Conservation (phyloP, 1,139 yeast species). For the Scheffersomyces segobiensis region DNA sequence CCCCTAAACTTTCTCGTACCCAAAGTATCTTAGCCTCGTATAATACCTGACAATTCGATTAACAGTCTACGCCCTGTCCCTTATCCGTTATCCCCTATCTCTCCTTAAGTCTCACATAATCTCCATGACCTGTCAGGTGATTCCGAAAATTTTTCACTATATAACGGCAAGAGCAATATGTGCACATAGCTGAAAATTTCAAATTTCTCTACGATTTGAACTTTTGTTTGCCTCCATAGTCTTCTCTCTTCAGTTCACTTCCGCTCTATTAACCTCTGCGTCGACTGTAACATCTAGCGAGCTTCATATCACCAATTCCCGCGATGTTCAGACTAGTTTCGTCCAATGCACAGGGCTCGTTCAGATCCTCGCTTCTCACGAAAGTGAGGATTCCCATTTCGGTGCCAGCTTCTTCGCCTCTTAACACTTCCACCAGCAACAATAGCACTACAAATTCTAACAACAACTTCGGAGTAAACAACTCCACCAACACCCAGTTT, state of each 20-base stretch:
- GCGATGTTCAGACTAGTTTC: constrained; percentile 43
- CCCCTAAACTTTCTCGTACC: background rate
- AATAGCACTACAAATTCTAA: constrained; percentile 6
- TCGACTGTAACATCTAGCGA: background rate
- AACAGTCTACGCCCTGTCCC: background rate
- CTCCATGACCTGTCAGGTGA: background rate
- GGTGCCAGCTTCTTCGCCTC: constrained; percentile 11
- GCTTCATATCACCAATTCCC: background rate
- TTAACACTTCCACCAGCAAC: constrained; percentile 2
- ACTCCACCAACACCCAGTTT: background rate
- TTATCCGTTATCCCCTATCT: background rate
- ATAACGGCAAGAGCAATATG: background rate
- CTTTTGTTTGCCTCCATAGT: background rate
- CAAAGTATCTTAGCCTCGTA: background rate
- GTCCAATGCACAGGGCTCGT: constrained; percentile 35
- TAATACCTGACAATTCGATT: background rate
- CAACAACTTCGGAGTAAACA: background rate
- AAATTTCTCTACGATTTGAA: background rate
- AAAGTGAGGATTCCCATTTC: constrained; percentile 34
- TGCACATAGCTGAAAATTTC: background rate
- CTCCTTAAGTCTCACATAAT: background rate
- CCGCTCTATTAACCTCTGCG: background rate
- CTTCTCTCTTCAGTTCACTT: background rate
- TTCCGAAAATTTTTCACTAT: background rate
- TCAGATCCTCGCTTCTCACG: constrained; percentile 42